Conservation (phyloP, 306 rosid genomes). For the Citrullus amarus region DNA sequence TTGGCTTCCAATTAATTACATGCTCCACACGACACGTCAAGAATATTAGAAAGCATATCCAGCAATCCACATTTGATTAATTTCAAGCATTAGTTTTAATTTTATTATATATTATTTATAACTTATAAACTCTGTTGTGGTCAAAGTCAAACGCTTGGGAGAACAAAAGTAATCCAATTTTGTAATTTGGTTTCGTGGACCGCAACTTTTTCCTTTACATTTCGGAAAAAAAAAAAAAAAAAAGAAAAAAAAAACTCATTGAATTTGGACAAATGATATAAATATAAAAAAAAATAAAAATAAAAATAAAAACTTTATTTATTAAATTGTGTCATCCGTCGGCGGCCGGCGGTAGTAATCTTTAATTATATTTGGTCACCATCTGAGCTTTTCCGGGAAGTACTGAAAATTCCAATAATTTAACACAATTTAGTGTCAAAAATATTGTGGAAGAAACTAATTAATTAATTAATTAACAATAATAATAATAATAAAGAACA, state of each 20-base stretch:
- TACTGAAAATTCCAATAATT: slow-evolving; percentile 1
- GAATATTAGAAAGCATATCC: too few species aligned
- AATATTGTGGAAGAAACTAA: background rate
- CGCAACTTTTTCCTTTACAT: background rate
- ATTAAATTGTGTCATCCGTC: background rate
- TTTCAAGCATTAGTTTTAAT: too few species aligned
- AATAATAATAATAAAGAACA: background rate
- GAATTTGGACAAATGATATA: background rate
- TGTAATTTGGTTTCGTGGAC: background rate
- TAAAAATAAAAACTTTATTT: background rate
- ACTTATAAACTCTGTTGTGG: background rate
- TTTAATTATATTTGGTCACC: background rate
- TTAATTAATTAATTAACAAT: background rate
- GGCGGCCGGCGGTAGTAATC: background rate
- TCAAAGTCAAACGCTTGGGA: background rate
- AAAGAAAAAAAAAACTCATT: background rate
- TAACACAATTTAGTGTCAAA: background rate
- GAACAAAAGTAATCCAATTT: background rate
- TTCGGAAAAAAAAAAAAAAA: background rate
- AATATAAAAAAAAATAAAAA: too few species aligned
- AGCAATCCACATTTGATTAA: too few species aligned
- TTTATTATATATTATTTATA: too few species aligned
- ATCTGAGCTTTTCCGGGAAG: slow-evolving; percentile 7
- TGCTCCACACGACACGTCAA: background rate
- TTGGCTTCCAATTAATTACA: background rate